These are phyloP conservation scores for Salvia hispanica DNA, from an alignment of 257 asterid genomes.

Conservation along the genomic window DNA sequence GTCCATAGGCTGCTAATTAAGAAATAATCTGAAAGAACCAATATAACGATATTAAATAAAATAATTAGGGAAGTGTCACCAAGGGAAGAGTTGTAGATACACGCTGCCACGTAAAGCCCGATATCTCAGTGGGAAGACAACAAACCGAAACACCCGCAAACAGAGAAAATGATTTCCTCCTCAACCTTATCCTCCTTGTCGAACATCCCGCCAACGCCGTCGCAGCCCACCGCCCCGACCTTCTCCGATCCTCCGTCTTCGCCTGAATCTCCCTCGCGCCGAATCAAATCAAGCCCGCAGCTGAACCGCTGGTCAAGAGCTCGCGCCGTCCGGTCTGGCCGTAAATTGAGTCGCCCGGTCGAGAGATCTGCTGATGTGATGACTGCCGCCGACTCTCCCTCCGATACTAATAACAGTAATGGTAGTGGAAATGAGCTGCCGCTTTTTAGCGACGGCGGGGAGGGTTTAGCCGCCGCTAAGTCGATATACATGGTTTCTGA, in stretches of 20 bases:
- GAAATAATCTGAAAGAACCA: too few relatives aligned
- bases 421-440: conserved; percentile 35
- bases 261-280: conserved; percentile 43
- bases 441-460: conserved; percentile 33
- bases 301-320: conserved; percentile 93
- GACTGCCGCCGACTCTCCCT: conserved; percentile 31
- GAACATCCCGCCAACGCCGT: conserved; percentile 36
- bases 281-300: conserved; percentile 67
- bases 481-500: conserved; percentile 86
- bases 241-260: conserved; percentile 38
- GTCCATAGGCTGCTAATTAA: too few relatives aligned
- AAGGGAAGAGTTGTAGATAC: neutral
- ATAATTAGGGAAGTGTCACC: too few relatives aligned
- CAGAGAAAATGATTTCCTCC: conserved; percentile 45
- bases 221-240: conserved; percentile 36
- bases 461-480: conserved; percentile 43
- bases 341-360: conserved; percentile 59
- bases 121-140: neutral
- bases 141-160: neutral
- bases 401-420: conserved; percentile 7
- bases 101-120: conserved; percentile 1
- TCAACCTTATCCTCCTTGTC: conserved; percentile 39
- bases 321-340: conserved; percentile 80
- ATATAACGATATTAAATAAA: too few relatives aligned
- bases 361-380: conserved; percentile 27